Conservation (phyloP, 2,329 filamentous ascomycete genomes). For the Pseudocercospora fuligena region DNA sequence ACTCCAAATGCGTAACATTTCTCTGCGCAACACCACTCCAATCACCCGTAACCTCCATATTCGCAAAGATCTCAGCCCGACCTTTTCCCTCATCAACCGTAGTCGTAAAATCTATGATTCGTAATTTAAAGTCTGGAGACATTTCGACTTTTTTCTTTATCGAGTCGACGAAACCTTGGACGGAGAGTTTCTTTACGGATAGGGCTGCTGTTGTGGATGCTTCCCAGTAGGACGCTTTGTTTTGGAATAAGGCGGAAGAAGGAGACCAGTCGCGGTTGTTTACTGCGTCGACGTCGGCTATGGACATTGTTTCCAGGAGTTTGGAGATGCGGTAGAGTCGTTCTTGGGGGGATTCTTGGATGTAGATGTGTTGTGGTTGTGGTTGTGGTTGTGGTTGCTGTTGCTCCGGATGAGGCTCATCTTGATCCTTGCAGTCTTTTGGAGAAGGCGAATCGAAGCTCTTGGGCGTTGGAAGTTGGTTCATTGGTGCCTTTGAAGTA, state of each 20-base stretch:
- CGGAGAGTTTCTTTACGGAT: constrained; percentile 12
- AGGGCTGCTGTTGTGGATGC: constrained; percentile 14
- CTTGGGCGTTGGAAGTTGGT: background rate
- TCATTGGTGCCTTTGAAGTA: background rate
- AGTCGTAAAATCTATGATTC: constrained; percentile 20
- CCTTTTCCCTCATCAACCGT: constrained; percentile 18
- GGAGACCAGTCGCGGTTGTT: constrained; percentile 18
- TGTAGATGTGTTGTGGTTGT: background rate
- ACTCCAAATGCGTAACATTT: constrained; percentile 23
- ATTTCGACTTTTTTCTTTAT: constrained; percentile 9
- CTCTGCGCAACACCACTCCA: constrained; percentile 16
- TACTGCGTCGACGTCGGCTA: constrained; percentile 21
- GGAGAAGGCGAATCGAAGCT: background rate
- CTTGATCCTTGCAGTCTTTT: background rate
- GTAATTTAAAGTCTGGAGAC: constrained; percentile 17
- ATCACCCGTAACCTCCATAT: constrained; percentile 20
- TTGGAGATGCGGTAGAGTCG: constrained; percentile 12
- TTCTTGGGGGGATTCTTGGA: background rate
- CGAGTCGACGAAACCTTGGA: constrained; percentile 16
- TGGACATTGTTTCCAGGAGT: constrained; percentile 17
- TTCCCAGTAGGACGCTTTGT: constrained; percentile 23
- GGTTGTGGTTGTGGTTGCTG: background rate
- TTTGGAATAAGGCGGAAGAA: constrained; percentile 12
- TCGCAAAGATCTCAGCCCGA: constrained; percentile 19
- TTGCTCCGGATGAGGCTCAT: too few relatives aligned